Conservation (phyloP, 2,329 filamentous ascomycete genomes). For the Paraconiothyrium sp. region DNA sequence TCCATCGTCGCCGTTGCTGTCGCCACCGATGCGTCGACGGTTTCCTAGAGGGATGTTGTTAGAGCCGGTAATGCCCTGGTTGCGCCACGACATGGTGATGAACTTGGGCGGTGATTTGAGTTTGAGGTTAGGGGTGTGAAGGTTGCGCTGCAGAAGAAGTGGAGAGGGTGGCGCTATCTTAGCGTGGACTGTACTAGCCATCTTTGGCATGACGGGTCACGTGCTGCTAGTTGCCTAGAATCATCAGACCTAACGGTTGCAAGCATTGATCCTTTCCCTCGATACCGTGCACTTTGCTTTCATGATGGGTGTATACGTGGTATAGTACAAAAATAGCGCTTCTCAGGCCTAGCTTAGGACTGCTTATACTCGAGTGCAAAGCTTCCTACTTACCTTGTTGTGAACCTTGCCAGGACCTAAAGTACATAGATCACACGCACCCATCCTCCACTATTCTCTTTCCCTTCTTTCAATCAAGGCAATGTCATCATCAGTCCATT, state of each 20-base stretch:
- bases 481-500: no score
- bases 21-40: slow-evolving; percentile 79
- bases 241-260: neutral
- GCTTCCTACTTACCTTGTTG: no score
- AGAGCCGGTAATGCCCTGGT: slow-evolving; percentile 89
- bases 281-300: no score
- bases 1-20: slow-evolving; percentile 56
- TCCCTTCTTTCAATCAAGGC: no score
- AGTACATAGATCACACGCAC: no score
- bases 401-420: no score
- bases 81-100: slow-evolving; percentile 69
- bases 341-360: no score
- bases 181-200: neutral
- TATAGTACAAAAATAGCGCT: no score
- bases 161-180: slow-evolving; percentile 14
- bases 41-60: slow-evolving; percentile 97
- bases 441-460: no score
- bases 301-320: no score
- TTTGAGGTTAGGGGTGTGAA: slow-evolving; percentile 1
- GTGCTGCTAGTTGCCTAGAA: neutral
- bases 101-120: slow-evolving; percentile 23
- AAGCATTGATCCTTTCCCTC: no score
- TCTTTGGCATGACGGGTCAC: neutral
- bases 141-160: slow-evolving; percentile 13
- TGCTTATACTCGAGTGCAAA: no score